Conservation (phyloP, 176 grass and related monocot species). For the Miscanthus lutarioriparius region DNA sequence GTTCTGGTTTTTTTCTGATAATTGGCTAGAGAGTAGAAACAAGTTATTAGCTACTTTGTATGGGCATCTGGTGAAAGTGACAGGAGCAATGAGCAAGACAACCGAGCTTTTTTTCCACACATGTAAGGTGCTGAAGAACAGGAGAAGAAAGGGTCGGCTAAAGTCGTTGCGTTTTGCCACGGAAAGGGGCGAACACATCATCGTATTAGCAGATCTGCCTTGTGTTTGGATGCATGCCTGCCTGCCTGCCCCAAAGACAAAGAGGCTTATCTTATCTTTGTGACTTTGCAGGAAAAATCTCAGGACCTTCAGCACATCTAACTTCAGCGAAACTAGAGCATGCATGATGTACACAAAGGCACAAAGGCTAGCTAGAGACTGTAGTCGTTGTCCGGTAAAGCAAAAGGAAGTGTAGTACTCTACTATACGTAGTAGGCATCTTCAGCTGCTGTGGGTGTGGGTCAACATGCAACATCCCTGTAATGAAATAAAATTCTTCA, state of each 20-base stretch:
- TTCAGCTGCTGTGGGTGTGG: no score
- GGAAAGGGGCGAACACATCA: slow-evolving; percentile 22
- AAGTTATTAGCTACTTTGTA: neutral
- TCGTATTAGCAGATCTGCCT: slow-evolving; percentile 28
- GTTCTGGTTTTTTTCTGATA: neutral
- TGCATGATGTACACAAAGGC: neutral
- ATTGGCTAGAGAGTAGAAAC: neutral
- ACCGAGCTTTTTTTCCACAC: slow-evolving; percentile 1
- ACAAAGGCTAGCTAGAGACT: slow-evolving; percentile 15
- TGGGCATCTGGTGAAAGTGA: slow-evolving; percentile 10
- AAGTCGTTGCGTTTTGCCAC: slow-evolving; percentile 8
- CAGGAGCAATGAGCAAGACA: slow-evolving; percentile 18
- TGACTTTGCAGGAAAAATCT: slow-evolving; percentile 48
- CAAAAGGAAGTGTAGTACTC: neutral
- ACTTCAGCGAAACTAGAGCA: slow-evolving; percentile 24
- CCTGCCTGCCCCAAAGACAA: slow-evolving; percentile 24
- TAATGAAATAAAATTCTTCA: neutral
- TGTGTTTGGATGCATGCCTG: neutral
- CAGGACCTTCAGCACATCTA: slow-evolving; percentile 30
- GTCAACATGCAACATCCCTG: neutral
- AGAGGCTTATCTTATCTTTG: slow-evolving; percentile 26
- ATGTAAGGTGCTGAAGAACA: neutral
- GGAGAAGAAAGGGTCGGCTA: neutral
- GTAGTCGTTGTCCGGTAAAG: slow-evolving; percentile 11
- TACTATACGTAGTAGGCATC: no score